Base-by-base conservation (phyloP, 1,284 basidiomycete species). In the Ceratorhiza oryzae-sativae region DNA sequence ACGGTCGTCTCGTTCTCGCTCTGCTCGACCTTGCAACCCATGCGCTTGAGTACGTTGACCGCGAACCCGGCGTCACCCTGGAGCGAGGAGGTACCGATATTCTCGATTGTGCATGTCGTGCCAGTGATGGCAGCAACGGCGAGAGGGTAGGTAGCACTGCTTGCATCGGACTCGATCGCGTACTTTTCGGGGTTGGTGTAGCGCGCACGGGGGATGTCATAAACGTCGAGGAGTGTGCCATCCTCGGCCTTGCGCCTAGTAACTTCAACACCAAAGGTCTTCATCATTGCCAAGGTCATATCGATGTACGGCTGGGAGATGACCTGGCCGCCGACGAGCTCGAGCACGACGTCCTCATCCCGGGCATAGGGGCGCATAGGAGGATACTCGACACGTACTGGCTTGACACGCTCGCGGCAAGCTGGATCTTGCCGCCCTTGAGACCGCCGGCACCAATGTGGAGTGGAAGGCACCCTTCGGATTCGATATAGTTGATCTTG, bases 241-340 rank as follows among this genome's bases (percentile, higher is more conserved):
- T 80, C 79, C 0, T 85, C 77, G 75, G 93, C 93, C n/a, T 78
- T 79, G 72, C 92, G 85, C 60, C 95, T 88, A 56, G 84, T 82
- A 62, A 97, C 95, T 8, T 85, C 78, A 76, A 98, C 85, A 23
- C 95, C 97, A 79, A 99, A 99, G n/a, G 91, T 87, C 73, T 85
- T 85, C 97, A 99, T 99, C 91, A 99, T 97, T 8, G 95, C 90
- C 76, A 98, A 92, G 3, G 97, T 99, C 96, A 99, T 98, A 83
- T 99, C 96, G 81, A 99, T 99, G 84, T 99, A 99, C 1, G 95
- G 95, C 82, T 98, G 97, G 20, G 95, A 97, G 81, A 99, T 98
- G 79, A 99, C 97, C 77, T 92, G 88, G 2, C 93, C 95, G 27
- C 95, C 95, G 0, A 89, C 91, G 73, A 99, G 88, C 82, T 97